A percentile compares a stretch with the other conserved stretches of the same genome.
Evolutionary conservation across 345 rosid species (phyloP).

Genomic region (Acer negundo): DNA sequence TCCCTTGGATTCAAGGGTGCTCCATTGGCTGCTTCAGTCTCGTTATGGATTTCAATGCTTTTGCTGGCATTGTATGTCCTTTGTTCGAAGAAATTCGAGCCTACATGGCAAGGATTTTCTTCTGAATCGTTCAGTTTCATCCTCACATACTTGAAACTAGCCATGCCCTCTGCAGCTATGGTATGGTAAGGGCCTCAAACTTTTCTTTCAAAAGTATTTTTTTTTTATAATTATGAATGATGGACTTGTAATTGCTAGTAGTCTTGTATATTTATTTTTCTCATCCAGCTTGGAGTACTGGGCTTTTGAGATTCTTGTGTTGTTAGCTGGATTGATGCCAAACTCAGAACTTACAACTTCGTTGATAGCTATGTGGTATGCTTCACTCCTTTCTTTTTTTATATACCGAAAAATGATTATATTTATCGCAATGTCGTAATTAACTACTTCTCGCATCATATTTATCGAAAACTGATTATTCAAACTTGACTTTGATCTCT

Average conservation of each 20-base stretch:
- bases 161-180: conserved; percentile 80
- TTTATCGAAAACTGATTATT: neutral
- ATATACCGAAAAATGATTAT: too few relatives aligned
- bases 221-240: too few relatives aligned
- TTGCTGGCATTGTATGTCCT: conserved; percentile 44
- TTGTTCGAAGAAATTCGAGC: conserved; percentile 37
- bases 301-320: conserved; percentile 82
- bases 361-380: conserved; percentile 69
- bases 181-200: conserved; percentile 49
- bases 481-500: neutral
- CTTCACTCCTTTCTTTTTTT: neutral
- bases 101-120: conserved; percentile 67
- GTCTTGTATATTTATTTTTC: neutral
- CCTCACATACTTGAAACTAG: conserved; percentile 41
- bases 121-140: conserved; percentile 39
- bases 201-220: too few relatives aligned
- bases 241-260: too few relatives aligned
- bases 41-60: conserved; percentile 61
- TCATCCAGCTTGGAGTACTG: conserved; percentile 64
- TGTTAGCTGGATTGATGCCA: conserved; percentile 74
- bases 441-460: neutral
- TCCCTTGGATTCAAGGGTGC: conserved; percentile 66
- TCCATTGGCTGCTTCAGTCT: conserved; percentile 65
- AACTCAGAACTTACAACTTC: conserved; percentile 58
- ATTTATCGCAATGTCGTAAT: too few relatives aligned